phyloP scores from a whole-genome alignment of 148 eudicot species.

The Nyssa sinensis region DNA sequence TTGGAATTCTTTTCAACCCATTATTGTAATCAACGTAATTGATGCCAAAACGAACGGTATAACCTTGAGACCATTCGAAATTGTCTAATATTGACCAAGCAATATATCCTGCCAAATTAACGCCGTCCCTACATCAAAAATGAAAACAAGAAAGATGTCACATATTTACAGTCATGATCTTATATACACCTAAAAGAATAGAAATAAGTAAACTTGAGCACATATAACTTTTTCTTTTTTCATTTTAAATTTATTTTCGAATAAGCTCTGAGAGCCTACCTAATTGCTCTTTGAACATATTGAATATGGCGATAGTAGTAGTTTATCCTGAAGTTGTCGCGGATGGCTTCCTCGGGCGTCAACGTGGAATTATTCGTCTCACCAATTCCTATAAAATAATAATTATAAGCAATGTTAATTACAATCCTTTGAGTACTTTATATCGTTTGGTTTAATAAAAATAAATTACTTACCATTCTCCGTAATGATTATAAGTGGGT shows the following conservation, averaged over 20 bases:
- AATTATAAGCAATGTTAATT: neutral
- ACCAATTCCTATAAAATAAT: conserved; percentile 22
- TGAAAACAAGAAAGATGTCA: too few relatives aligned
- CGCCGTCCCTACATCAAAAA: conserved; percentile 24
- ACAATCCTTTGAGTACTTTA: neutral
- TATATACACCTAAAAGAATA: too few relatives aligned
- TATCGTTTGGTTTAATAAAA: neutral
- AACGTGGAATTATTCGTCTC: conserved; percentile 25
- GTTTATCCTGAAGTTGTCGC: conserved; percentile 25
- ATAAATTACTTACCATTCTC: conserved; percentile 33
- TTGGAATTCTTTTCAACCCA: conserved; percentile 33
- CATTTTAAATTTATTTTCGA: too few relatives aligned
- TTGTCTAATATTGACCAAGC: conserved; percentile 41
- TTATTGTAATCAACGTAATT: conserved; percentile 33
- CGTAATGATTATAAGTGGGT: conserved; percentile 24
- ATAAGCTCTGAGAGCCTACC: too few relatives aligned
- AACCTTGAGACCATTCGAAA: conserved; percentile 37
- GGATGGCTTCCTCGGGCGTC: conserved; percentile 25
- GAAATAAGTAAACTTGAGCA: too few relatives aligned
- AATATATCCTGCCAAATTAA: conserved; percentile 38
- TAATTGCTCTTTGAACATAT: conserved; percentile 30
- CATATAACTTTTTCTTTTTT: too few relatives aligned
- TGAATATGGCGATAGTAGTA: conserved; percentile 33
- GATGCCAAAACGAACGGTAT: too few relatives aligned
- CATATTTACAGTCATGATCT: too few relatives aligned